Percentiles rank a stretch among this genome's conserved stretches.
These are phyloP conservation scores for Trichoderma reesei DNA, from an alignment of 495 filamentous ascomycete species.

Conservation along the genomic window DNA sequence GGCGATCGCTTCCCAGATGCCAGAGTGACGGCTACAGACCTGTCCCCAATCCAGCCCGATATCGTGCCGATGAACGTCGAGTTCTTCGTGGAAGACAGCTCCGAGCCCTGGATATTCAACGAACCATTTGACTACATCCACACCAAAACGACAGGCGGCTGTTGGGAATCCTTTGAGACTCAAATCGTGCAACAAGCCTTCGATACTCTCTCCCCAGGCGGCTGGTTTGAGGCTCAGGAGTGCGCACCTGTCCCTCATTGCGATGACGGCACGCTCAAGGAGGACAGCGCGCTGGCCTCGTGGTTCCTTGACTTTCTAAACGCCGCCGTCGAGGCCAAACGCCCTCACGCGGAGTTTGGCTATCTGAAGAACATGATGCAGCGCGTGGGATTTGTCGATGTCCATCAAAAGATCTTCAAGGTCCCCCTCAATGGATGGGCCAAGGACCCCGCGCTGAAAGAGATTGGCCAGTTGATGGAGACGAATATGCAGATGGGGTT, in stretches of 20 bases:
- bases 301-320: slow-evolving; percentile 43
- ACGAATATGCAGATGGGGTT: slow-evolving; percentile 23
- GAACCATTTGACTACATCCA: slow-evolving; percentile 40
- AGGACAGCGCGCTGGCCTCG: slow-evolving; percentile 32
- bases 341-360: slow-evolving; percentile 42
- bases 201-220: slow-evolving; percentile 50
- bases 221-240: slow-evolving; percentile 58
- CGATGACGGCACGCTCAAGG: slow-evolving; percentile 50
- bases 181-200: slow-evolving; percentile 31
- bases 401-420: slow-evolving; percentile 45
- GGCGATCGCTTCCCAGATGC: slow-evolving; percentile 36
- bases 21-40: slow-evolving; percentile 29
- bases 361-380: slow-evolving; percentile 46
- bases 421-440: slow-evolving; percentile 49
- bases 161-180: slow-evolving; percentile 32
- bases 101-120: slow-evolving; percentile 18
- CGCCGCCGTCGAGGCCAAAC: slow-evolving; percentile 38
- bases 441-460: slow-evolving; percentile 17
- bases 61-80: slow-evolving; percentile 33
- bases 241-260: slow-evolving; percentile 44
- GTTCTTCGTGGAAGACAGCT: slow-evolving; percentile 39
- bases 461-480: slow-evolving; percentile 29
- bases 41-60: slow-evolving; percentile 36
- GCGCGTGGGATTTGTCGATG: slow-evolving; percentile 54
- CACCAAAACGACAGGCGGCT: slow-evolving; percentile 35